Evolutionary conservation across 1,284 basidiomycete genomes (phyloP).

Genomic region (Pseudozyma sp.): DNA sequence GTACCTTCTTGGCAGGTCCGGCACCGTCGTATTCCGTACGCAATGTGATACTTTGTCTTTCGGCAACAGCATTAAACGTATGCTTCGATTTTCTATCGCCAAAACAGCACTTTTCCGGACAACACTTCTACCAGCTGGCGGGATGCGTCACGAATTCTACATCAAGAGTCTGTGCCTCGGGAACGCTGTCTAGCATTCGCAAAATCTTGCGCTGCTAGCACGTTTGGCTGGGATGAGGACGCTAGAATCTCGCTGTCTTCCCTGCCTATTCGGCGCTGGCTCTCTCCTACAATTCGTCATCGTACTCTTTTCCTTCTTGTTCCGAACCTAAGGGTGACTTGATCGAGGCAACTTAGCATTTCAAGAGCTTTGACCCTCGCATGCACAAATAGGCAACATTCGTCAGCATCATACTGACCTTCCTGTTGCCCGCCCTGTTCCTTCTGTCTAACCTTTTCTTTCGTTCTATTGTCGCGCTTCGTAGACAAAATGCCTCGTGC

Average conservation of each 20-base stretch:
- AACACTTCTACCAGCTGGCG: slow-evolving; percentile 22
- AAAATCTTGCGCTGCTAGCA: slow-evolving; percentile 1
- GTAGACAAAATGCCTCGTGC: slow-evolving; percentile 63
- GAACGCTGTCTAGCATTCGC: slow-evolving; percentile 15
- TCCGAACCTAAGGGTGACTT: slow-evolving; percentile 51
- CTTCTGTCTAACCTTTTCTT: slow-evolving; percentile 16
- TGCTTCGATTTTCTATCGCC: not conserved
- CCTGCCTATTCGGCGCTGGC: slow-evolving; percentile 36
- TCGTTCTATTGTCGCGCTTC: not conserved
- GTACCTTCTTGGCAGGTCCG: too few relatives aligned
- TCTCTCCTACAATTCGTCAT: slow-evolving; percentile 4
- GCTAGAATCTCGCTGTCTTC: slow-evolving; percentile 22
- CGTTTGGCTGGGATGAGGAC: slow-evolving; percentile 53
- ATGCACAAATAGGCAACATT: slow-evolving; percentile 46
- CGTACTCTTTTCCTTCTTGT: slow-evolving; percentile 27
- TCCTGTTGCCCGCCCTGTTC: slow-evolving; percentile 48
- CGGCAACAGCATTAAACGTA: not conserved
- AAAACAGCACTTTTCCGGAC: not conserved
- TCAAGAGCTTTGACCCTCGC: slow-evolving; percentile 57
- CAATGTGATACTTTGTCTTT: too few relatives aligned
- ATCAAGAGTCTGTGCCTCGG: slow-evolving; percentile 56
- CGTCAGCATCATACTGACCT: slow-evolving; percentile 35
- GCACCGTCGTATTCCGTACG: too few relatives aligned
- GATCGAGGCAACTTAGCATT: slow-evolving; percentile 58
- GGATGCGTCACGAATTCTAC: slow-evolving; percentile 34